Evolutionary conservation across 2,329 filamentous ascomycete genomes (phyloP).

Genomic region (Corniculantispora saksenae): DNA sequence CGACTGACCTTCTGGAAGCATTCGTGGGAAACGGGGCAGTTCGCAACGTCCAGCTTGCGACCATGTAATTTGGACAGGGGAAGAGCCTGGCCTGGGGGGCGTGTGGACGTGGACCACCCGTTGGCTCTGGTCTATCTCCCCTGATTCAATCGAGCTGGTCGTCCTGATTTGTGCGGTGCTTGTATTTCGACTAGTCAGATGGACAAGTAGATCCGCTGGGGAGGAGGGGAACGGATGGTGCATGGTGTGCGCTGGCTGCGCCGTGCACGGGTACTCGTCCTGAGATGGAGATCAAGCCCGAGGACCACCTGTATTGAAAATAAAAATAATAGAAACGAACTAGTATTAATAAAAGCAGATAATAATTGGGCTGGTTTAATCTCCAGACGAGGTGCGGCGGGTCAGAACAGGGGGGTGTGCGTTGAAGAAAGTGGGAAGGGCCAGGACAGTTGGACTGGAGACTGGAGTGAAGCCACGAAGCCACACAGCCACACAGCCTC

Average conservation of each 20-base stretch:
- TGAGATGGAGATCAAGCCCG: constrained; percentile 14
- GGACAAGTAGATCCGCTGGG: background rate
- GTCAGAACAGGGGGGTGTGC: background rate
- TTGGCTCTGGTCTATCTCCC: background rate
- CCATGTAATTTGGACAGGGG: background rate
- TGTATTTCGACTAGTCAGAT: background rate
- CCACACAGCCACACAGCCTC: background rate
- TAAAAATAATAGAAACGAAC: constrained; percentile 1
- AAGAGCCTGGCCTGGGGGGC: background rate
- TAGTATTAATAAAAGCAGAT: constrained; percentile 3
- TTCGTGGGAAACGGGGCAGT: background rate
- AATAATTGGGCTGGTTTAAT: constrained; percentile 10
- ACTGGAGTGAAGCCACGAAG: background rate
- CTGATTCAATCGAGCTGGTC: background rate
- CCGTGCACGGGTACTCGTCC: background rate
- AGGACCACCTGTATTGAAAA: background rate
- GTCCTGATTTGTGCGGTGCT: background rate
- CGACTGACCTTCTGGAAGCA: constrained; percentile 15
- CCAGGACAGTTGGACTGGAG: no score
- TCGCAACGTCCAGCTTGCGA: background rate
- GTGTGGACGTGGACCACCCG: background rate
- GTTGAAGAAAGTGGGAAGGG: background rate
- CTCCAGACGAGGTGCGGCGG: background rate
- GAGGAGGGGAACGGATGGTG: background rate
- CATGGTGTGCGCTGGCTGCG: background rate